Conservation (phyloP, 164 flowering plant genomes). For the Paratinospora sagittata region DNA sequence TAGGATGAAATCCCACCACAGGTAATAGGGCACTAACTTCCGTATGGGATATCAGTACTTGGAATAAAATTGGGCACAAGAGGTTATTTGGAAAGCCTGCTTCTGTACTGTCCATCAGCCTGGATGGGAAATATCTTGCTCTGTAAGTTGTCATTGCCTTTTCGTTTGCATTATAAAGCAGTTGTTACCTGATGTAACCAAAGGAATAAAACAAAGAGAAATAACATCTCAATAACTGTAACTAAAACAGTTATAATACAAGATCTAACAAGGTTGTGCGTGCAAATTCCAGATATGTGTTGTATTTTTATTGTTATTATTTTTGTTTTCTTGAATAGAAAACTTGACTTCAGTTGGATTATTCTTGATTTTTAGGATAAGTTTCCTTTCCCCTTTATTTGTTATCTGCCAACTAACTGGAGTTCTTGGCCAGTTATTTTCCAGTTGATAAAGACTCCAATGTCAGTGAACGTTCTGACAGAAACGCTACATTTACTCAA, state of each 20-base stretch:
- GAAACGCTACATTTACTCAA: not conserved
- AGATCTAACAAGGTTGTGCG: not conserved
- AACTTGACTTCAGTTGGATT: not conserved
- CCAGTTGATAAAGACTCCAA: not conserved
- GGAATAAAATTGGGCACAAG: conserved; percentile 88
- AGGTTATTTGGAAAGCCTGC: conserved; percentile 67
- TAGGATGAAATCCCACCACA: conserved; percentile 21
- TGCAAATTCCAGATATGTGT: not conserved
- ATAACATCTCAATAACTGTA: too few species aligned
- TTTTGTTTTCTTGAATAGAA: not conserved
- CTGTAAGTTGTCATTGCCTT: conserved; percentile 44
- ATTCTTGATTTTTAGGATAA: not conserved
- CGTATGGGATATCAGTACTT: conserved; percentile 90
- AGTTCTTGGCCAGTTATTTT: not conserved
- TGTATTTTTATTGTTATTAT: not conserved
- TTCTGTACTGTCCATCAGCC: conserved; percentile 65
- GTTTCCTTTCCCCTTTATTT: not conserved
- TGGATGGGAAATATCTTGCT: conserved; percentile 96
- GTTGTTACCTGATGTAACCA: not conserved
- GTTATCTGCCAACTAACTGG: not conserved
- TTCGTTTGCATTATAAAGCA: not conserved
- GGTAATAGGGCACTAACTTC: conserved; percentile 60
- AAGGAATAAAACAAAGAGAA: not conserved
- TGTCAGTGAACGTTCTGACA: not conserved
- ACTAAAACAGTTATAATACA: not conserved